Evolutionary conservation across 2,329 filamentous ascomycete genomes (phyloP), one percentile per base, ranked within the genome.

Genomic region (Juglanconis juglandina): DNA sequence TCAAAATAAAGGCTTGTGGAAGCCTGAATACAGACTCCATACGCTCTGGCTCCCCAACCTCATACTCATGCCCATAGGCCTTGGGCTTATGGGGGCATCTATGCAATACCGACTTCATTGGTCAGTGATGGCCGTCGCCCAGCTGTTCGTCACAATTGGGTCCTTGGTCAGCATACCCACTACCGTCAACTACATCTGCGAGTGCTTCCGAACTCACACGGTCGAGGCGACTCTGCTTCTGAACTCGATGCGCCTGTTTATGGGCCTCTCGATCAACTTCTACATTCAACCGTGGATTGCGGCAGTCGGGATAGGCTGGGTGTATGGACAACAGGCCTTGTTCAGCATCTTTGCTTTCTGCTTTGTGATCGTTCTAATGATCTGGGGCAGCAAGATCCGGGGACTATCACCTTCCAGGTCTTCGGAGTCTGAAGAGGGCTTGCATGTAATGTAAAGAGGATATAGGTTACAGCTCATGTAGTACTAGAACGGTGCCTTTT

Each of bases 31-130:
- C 58, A 70, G 75, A 10, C 70, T 77, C 13, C 68, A 72, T 54
- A 61, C 67, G 8, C 60, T 73, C 2, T 69, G 67, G 61, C 62
- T 71, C 1, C 69, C 70, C 3, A 66, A 67, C 11, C 61, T 75
- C 10, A 63, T 75, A 13, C 64, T 69, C n/a, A 68, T 66, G 44
- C 69, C 71, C 2, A 63, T 75, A 8, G 72, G 71, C 2, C 65
- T 76, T 17, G 73, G 72, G 11, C 60, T 77, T 11, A 74, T 72
- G 32, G 77, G 77, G 9, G 71, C 72, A 1, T 70, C 69, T 1
- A 65, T 79, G n/a, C 68, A 77, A 60, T 73, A 77, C 54, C 72
- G 76, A 56, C 61, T 74, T 4, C 72, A 75, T 57, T 79, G 72
- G 65, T 70, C 72, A 64, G 70, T 77, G 0, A 68, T 78, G 6